Percentiles rank a stretch among this genome's conserved stretches.
Evolutionary conservation across 768 basidiomycete genomes (phyloP).

Genomic region (Trametes meyenii): DNA sequence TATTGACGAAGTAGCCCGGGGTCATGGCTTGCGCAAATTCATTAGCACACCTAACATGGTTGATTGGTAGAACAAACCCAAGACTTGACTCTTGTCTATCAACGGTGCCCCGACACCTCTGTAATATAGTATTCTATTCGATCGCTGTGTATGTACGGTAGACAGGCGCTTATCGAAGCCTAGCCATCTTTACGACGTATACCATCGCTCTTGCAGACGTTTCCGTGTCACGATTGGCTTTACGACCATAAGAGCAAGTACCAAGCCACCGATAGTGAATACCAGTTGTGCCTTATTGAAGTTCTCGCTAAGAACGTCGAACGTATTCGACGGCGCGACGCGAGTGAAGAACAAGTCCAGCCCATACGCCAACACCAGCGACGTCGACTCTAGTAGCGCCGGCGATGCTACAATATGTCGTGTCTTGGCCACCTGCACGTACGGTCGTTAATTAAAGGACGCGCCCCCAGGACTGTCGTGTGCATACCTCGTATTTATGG

Average conservation of each 20-base stretch:
- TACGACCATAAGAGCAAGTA: constrained; percentile 74
- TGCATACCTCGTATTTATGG: constrained; percentile 54
- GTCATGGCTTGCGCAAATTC: background rate
- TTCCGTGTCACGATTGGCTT: constrained; percentile 81
- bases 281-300: constrained; percentile 95
- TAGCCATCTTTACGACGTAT: constrained; percentile 45
- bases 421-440: constrained; percentile 70
- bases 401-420: constrained; percentile 75
- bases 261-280: constrained; percentile 74
- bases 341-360: constrained; percentile 89
- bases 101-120: no score
- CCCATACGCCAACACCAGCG: constrained; percentile 83
- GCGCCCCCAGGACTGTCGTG: background rate
- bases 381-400: constrained; percentile 89
- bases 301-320: constrained; percentile 87
- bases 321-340: constrained; percentile 84
- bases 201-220: constrained; percentile 72
- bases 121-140: no score
- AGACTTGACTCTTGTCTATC: no score
- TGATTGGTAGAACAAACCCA: no score
- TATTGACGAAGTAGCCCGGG: background rate
- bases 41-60: no score
- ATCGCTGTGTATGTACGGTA: no score
- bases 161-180: no score
- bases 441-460: background rate